A percentile compares a stretch with the other conserved stretches of the same genome.
These are phyloP conservation scores for Theobroma grandiflorum DNA, from an alignment of 441 rosid species.

Conservation along the genomic window DNA sequence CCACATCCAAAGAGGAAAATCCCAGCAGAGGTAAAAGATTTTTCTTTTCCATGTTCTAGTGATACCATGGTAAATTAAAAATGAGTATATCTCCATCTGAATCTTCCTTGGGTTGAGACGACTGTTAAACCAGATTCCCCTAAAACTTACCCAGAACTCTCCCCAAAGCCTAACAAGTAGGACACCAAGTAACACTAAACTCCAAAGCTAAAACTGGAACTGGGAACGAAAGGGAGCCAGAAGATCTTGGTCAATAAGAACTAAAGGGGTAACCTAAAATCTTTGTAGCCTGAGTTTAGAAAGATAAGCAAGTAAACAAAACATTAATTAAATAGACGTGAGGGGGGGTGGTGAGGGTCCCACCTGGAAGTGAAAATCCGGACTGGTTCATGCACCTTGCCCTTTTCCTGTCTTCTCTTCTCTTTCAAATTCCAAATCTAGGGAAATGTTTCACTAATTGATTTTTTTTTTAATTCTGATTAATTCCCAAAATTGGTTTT, in stretches of 20 bases:
- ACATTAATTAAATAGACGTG: not conserved
- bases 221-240: not conserved
- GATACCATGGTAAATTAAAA: too few species aligned
- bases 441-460: not conserved
- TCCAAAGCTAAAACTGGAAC: not conserved
- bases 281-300: not conserved
- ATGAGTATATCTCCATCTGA: too few species aligned
- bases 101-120: too few species aligned
- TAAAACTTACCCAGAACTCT: not conserved
- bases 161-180: not conserved
- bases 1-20: not conserved
- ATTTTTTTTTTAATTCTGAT: not conserved
- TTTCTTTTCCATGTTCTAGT: too few species aligned
- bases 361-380: conserved; percentile 11
- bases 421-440: conserved; percentile 8
- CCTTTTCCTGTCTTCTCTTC: not conserved
- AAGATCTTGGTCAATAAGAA: not conserved
- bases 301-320: not conserved
- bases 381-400: conserved; percentile 47
- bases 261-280: not conserved
- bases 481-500: not conserved
- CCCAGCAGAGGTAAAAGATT: too few species aligned
- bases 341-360: conserved; percentile 29
- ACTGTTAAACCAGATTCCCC: too few species aligned
- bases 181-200: not conserved